Evolutionary conservation across 1,139 yeast genomes (phyloP).

Genomic region (Sugiyamaella paludigena): DNA sequence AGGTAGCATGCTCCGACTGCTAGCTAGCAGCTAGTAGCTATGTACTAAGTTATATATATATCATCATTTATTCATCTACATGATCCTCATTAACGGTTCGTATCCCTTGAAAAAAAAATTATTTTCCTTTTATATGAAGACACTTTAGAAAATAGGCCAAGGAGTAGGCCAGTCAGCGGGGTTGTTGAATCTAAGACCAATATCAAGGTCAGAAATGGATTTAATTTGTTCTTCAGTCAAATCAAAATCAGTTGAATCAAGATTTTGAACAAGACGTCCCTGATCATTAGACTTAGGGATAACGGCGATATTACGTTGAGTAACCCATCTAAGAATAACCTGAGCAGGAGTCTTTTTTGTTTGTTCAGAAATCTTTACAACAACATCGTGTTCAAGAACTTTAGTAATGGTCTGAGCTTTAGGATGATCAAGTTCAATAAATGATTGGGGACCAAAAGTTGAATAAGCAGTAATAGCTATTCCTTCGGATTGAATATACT

Average conservation of each 20-base stretch:
- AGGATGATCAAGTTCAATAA: conserved; percentile 51
- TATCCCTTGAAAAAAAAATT: not conserved
- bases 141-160: conserved; percentile 47
- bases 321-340: conserved; percentile 67
- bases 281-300: conserved; percentile 68
- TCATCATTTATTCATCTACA: conserved; percentile 2
- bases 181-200: conserved; percentile 75
- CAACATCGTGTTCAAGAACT: conserved; percentile 49
- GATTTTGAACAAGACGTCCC: conserved; percentile 55
- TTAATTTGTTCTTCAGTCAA: conserved; percentile 49
- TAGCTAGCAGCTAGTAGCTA: no score
- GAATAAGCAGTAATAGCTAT: conserved; percentile 82
- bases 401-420: conserved; percentile 56
- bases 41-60: conserved; percentile 8
- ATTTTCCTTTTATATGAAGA: not conserved
- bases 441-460: conserved; percentile 62
- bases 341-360: conserved; percentile 58
- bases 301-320: conserved; percentile 64
- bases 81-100: conserved; percentile 9
- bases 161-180: conserved; percentile 71
- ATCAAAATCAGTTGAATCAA: conserved; percentile 55
- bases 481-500: conserved; percentile 58
- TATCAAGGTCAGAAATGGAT: conserved; percentile 52
- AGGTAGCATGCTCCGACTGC: no score
- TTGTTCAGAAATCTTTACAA: conserved; percentile 51